These are phyloP conservation scores for Lanmaoa pseudosensibilis DNA, from an alignment of 768 basidiomycete species.

Conservation along the genomic window DNA sequence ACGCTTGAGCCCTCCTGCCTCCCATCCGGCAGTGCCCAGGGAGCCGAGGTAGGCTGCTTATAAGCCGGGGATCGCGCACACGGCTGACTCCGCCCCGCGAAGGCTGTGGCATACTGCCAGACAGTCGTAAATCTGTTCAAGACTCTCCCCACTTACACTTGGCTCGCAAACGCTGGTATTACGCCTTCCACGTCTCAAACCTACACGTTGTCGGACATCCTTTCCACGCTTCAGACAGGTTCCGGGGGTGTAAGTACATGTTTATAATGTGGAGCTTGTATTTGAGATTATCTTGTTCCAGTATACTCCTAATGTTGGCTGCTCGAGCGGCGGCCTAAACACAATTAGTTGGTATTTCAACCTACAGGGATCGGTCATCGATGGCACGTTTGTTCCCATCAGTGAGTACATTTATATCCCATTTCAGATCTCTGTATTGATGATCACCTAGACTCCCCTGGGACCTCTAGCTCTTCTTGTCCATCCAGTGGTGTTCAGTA, in stretches of 20 bases:
- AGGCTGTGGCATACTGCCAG: slow-evolving; percentile 71
- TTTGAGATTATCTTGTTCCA: slow-evolving; percentile 19
- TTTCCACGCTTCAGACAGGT: slow-evolving; percentile 52
- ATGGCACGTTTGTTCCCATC: slow-evolving; percentile 62
- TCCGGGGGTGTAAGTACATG: slow-evolving; percentile 44
- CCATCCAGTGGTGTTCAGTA: slow-evolving; percentile 60
- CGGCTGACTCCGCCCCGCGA: slow-evolving; percentile 1
- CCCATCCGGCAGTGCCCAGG: slow-evolving; percentile 54
- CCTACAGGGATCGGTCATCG: slow-evolving; percentile 62
- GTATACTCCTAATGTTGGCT: slow-evolving; percentile 52
- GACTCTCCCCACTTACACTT: slow-evolving; percentile 73
- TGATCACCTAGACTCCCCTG: slow-evolving; percentile 46
- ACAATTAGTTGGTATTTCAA: slow-evolving; percentile 65
- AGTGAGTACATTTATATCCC: slow-evolving; percentile 37
- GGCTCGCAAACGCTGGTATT: slow-evolving; percentile 71
- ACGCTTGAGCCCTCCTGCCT: slow-evolving; percentile 61
- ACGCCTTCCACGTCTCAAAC: slow-evolving; percentile 60
- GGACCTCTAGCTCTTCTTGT: slow-evolving; percentile 45
- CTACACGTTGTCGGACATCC: slow-evolving; percentile 54
- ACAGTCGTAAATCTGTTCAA: slow-evolving; percentile 57
- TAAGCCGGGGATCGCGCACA: neutral
- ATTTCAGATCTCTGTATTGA: neutral
- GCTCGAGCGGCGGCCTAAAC: slow-evolving; percentile 39
- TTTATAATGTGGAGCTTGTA: neutral
- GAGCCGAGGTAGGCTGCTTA: slow-evolving; percentile 53